phyloP scores from a whole-genome alignment of 2,329 filamentous ascomycete genomes.

The Juglanconis oblonga region DNA sequence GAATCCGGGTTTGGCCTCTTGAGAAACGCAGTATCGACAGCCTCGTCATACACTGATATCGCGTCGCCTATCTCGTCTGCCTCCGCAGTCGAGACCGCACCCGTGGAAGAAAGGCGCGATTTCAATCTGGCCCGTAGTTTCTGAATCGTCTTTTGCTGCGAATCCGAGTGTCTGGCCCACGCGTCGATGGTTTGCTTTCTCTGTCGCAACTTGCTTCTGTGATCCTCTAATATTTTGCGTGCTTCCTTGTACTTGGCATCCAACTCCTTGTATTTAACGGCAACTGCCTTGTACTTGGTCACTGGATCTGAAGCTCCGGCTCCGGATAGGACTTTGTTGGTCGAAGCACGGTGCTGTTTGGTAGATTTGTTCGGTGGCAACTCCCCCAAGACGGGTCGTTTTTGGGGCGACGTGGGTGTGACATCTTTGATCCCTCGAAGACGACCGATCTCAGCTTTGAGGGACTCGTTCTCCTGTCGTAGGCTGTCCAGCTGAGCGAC shows the following conservation, averaged over 20 bases:
- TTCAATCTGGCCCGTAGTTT: conserved; percentile 36
- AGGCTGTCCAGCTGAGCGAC: conserved; percentile 33
- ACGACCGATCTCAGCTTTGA: conserved; percentile 35
- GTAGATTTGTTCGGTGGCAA: conserved; percentile 15
- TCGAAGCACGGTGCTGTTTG: neutral
- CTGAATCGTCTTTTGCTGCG: conserved; percentile 41
- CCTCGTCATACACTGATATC: neutral
- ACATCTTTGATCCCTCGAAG: conserved; percentile 22
- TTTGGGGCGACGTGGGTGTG: conserved; percentile 1
- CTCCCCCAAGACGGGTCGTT: conserved; percentile 12
- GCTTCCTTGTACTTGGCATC: conserved; percentile 40
- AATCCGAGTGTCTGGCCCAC: conserved; percentile 45
- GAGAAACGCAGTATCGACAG: neutral
- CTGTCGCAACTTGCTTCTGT: conserved; percentile 37
- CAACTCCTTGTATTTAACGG: conserved; percentile 33
- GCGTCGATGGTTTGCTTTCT: conserved; percentile 39
- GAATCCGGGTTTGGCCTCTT: neutral
- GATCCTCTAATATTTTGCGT: conserved; percentile 37
- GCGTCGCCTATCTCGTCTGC: neutral
- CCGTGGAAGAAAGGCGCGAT: neutral
- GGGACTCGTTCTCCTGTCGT: conserved; percentile 39
- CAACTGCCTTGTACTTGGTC: conserved; percentile 7
- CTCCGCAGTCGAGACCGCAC: neutral
- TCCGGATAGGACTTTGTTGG: neutral
- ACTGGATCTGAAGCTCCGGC: conserved; percentile 6